Evolutionary conservation across 306 rosid species (phyloP), one percentile per base, ranked within the genome.

Genomic region (Vigna mungo): DNA sequence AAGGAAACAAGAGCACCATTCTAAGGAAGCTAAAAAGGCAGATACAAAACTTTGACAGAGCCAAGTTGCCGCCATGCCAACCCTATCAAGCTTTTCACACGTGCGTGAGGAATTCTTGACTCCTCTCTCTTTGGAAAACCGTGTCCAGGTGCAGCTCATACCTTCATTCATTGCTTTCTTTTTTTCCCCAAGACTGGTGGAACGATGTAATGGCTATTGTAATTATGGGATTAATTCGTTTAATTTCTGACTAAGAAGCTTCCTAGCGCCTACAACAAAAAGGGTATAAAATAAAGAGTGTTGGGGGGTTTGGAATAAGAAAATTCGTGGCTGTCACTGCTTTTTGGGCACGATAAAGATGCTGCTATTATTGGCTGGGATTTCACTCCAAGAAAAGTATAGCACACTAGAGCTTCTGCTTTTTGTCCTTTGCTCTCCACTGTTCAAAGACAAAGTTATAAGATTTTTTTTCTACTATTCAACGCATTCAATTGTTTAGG

Each of bases 1-100:
- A 15, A 21, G 2, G 61, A 85, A 27, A 72, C 88, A 85, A 73
- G 78, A 34, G 36, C 79, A 74, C 21, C 85, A 81, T 6, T 78
- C 75, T 67, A 85, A 81, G 36, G 85, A 72, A 52, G 85, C 55
- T 15, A 81, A 85, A 71, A 85, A 85, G 58, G 48, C 79, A 32
- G 65, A 11, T 16, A 66, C 71, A 9, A 84, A 43, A 55, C 75
- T 59, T 52, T 73, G 78, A 61, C 69, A 53, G 9, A 85, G 61
- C 81, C 88, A 77, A 63, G 61, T 15, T 53, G 88, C 12, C 36
- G 85, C 81, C 41, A 85, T 25, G 15, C 61, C 87, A 61, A 43
- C 32, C 3, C 73, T 71, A 21, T 68, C 78, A 12, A 52, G 41
- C 81, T 81, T 85, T 78, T 60, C 78, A 78, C 88, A 77, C 48